Evolutionary conservation across 495 filamentous ascomycete species (phyloP).

Genomic region (Xylaria flabelliformis): DNA sequence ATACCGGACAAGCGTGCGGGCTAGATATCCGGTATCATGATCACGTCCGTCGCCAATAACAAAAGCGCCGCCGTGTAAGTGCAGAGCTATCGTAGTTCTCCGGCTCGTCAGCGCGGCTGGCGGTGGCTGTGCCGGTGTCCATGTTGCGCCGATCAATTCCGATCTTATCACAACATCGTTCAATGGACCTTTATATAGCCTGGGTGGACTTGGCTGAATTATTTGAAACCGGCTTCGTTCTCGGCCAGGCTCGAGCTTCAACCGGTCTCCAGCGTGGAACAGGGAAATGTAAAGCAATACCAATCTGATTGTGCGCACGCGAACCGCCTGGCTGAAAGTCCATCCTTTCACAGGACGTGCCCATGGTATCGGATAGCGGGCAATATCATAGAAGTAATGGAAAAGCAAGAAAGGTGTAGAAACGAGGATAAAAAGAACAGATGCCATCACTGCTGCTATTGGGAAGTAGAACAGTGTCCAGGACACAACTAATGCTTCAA

Average conservation of each 20-base stretch:
- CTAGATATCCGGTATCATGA: conserved; percentile 39
- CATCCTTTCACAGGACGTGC: conserved; percentile 25
- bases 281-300: neutral
- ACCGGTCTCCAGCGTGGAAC: neutral
- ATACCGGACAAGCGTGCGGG: conserved; percentile 28
- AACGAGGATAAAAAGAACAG: conserved; percentile 8
- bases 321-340: conserved; percentile 18
- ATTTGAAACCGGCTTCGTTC: conserved; percentile 18
- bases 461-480: neutral
- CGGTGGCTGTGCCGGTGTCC: conserved; percentile 15
- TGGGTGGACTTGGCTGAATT: neutral
- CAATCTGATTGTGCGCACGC: conserved; percentile 12
- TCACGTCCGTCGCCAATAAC: conserved; percentile 46
- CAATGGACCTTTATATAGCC: conserved; percentile 15
- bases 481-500: neutral
- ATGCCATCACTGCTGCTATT: neutral
- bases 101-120: neutral
- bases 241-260: conserved; percentile 21
- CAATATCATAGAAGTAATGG: conserved; percentile 25
- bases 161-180: conserved; percentile 6
- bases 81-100: conserved; percentile 16
- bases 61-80: conserved; percentile 56
- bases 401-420: conserved; percentile 29
- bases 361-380: conserved; percentile 19
- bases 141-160: conserved; percentile 13